Base-by-base conservation (phyloP, 805 yeast genomes). In the Suhomyces xylopsoci region DNA sequence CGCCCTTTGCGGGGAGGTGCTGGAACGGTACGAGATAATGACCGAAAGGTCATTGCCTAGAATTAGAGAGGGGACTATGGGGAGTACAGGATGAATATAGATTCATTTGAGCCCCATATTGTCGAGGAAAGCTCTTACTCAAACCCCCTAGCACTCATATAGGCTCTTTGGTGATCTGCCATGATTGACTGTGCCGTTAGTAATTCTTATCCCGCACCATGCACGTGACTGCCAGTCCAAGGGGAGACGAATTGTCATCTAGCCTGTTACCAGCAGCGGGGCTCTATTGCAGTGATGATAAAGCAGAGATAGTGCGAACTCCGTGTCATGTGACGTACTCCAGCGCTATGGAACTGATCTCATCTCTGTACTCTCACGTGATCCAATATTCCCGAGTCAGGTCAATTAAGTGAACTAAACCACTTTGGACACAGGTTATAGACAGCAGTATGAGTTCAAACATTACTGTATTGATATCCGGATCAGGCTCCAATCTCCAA, bases 401-500 rank as follows among this genome's bases (percentile, higher is more conserved):
- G 14, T 20, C 45, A 47, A 42, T 43, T 45, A 42, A 49, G 36
- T 45, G 17, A 42, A 38, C 22, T n/a, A 19, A 8, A 9, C 14
- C 42, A 8, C 10, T 38, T 38, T 12, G 24, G 14, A 38, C 7
- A 19, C 12, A 19, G 14, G 20, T n/a, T 38, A 8, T n/a, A 38
- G 24, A 9, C 42, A 19, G 42, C 24, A 19, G 9, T 24, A 50
- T 50, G 55, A 34, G 22, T 22, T 22, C 51, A 42, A 60, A 55
- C 47, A 82, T 88, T 52, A 75, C 88, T 9, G 97, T 94, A 0
- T 80, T 94, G 38, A 94, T 94, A 20, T 92, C 98, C 0, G 99
- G 99, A 0, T 86, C 87, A 26, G 99, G 99, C 1, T 84, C 97
- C n/a, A 94, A 94, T 64, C 75, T 94, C 40, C 99, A 94, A 68